phyloP scores from a whole-genome alignment of 164 flowering plant species.

The Aristolochia contorta region DNA sequence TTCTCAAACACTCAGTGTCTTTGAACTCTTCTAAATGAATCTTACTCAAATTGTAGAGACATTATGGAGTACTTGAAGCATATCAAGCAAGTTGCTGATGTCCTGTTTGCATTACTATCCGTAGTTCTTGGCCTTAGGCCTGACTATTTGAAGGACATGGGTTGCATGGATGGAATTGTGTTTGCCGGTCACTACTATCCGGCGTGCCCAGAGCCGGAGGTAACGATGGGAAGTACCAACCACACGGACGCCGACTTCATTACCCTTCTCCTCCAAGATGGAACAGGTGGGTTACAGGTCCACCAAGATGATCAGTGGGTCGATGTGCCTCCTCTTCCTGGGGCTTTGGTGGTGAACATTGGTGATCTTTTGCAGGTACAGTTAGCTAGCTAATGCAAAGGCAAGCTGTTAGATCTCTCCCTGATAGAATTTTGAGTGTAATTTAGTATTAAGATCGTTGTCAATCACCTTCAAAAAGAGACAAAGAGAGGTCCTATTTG shows the following conservation, averaged over 20 bases:
- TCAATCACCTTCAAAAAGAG: too few species aligned
- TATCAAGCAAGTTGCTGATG: conserved; percentile 9
- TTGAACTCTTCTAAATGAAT: background rate
- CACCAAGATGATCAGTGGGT: conserved; percentile 29
- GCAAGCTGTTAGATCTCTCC: too few species aligned
- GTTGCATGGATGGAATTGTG: conserved; percentile 11
- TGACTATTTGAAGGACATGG: conserved; percentile 14
- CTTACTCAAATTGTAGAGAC: conserved; percentile 12
- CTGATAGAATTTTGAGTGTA: too few species aligned
- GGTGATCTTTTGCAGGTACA: conserved; percentile 39
- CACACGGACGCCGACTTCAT: conserved; percentile 34
- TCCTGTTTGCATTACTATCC: conserved; percentile 20
- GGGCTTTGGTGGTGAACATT: conserved; percentile 29
- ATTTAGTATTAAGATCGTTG: too few species aligned
- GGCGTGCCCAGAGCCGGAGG: conserved; percentile 39
- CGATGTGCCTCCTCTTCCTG: conserved; percentile 26
- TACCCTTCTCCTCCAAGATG: conserved; percentile 37
- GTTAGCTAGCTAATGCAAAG: background rate
- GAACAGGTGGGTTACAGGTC: conserved; percentile 38
- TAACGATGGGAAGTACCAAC: conserved; percentile 23
- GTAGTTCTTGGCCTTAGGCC: conserved; percentile 20
- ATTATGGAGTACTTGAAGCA: conserved; percentile 14
- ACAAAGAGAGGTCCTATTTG: too few species aligned
- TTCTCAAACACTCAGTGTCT: too few species aligned
- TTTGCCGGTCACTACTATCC: conserved; percentile 31